Percentiles rank a stretch among this genome's conserved stretches.
Evolutionary conservation across 176 grass and related monocot species (phyloP).

Genomic region (Oropetium thomaeum): DNA sequence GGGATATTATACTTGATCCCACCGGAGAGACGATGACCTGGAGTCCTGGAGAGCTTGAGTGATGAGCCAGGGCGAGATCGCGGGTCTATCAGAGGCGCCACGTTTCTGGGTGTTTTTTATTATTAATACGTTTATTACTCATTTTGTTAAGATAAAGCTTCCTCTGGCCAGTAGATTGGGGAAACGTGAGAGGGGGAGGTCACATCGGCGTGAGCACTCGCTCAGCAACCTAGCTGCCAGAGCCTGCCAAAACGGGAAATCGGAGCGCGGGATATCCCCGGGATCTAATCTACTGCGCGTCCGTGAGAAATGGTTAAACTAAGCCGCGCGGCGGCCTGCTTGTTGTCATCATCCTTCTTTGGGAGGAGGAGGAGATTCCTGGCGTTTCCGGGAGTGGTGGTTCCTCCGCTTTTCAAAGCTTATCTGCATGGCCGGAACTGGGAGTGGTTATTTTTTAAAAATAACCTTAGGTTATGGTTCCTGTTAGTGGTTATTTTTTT

Average conservation of each 20-base stretch:
- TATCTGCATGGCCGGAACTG: conserved; percentile 46
- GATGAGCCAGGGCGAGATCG: conserved; percentile 5
- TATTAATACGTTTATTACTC: neutral
- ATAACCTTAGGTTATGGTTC: too few species aligned
- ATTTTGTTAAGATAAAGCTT: neutral
- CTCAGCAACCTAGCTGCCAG: neutral
- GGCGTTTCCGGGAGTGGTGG: conserved; percentile 21
- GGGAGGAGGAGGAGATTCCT: conserved; percentile 22
- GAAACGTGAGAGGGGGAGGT: conserved; percentile 18
- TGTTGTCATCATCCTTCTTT: neutral
- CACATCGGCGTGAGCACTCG: neutral
- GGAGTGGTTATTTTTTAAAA: conserved; percentile 14
- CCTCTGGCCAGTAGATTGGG: conserved; percentile 16
- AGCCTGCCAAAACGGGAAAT: conserved; percentile 31
- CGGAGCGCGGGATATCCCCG: conserved; percentile 29
- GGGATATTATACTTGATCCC: neutral
- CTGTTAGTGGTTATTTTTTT: conserved; percentile 18
- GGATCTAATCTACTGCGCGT: too few species aligned
- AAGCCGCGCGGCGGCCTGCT: neutral
- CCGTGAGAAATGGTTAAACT: conserved; percentile 16
- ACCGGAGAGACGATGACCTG: neutral
- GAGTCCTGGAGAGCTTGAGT: neutral
- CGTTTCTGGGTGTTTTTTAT: too few species aligned
- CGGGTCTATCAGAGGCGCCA: conserved; percentile 9
- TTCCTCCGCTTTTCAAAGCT: conserved; percentile 29